Conservation (phyloP, 176 grass and related monocot species). For the Puya raimondii region DNA sequence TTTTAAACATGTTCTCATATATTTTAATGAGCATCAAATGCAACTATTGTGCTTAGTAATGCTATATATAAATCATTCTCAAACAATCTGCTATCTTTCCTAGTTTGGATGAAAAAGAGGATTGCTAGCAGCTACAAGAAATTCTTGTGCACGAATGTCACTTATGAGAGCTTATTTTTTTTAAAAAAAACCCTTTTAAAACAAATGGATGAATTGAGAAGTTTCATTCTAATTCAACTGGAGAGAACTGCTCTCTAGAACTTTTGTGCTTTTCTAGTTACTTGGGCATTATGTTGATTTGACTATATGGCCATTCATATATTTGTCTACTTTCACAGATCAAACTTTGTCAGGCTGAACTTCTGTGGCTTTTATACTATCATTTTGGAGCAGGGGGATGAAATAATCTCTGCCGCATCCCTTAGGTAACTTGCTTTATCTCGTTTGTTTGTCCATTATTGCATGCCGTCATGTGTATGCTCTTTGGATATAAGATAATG, state of each 20-base stretch:
- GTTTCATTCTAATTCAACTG: background rate
- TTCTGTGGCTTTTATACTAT: constrained; percentile 85
- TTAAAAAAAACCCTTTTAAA: no score
- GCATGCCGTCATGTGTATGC: background rate
- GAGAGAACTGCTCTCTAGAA: background rate
- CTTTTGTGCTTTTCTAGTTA: background rate
- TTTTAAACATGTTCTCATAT: no score
- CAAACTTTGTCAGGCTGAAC: constrained; percentile 83
- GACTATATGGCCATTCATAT: constrained; percentile 20
- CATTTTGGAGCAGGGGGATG: constrained; percentile 78
- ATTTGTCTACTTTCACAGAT: constrained; percentile 39
- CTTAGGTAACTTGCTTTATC: constrained; percentile 49
- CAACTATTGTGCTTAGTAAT: no score
- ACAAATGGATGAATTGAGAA: no score
- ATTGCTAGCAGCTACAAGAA: no score
- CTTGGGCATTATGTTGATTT: background rate
- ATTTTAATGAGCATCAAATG: no score
- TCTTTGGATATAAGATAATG: background rate
- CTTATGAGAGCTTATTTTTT: no score
- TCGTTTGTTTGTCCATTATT: constrained; percentile 3
- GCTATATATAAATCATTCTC: no score
- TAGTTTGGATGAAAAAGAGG: no score
- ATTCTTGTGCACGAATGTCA: background rate
- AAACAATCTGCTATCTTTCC: no score
- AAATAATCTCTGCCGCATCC: constrained; percentile 90